Percentiles rank a stretch among this genome's conserved stretches.
phyloP scores from a whole-genome alignment of 768 basidiomycete species.

The Mycena indigotica region DNA sequence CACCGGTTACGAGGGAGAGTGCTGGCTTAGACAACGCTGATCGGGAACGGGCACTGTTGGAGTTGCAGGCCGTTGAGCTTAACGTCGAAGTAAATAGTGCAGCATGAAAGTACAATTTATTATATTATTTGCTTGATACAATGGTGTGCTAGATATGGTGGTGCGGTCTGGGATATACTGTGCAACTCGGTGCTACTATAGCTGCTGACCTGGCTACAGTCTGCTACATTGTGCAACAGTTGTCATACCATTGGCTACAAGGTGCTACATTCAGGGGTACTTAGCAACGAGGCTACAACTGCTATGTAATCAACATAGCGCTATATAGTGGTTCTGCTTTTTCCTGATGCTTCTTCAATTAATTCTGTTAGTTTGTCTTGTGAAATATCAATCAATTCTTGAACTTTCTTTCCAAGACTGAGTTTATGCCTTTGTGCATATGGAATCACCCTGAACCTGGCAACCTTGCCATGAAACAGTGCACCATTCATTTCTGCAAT shows the following conservation, averaged over 20 bases:
- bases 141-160: too few relatives aligned
- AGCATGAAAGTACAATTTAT: not conserved
- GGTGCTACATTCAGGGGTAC: slow-evolving; percentile 14
- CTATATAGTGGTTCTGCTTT: slow-evolving; percentile 15
- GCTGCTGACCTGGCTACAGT: not conserved
- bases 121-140: not conserved
- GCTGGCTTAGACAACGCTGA: not conserved
- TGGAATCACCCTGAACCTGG: slow-evolving; percentile 11
- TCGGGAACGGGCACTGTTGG: slow-evolving; percentile 2
- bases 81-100: not conserved
- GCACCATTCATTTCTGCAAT: slow-evolving; percentile 3
- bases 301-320: slow-evolving; percentile 22
- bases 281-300: slow-evolving; percentile 7
- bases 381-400: slow-evolving; percentile 10
- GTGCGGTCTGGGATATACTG: not conserved
- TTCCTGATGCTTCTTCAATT: slow-evolving; percentile 4
- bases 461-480: not conserved
- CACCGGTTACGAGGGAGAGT: not conserved
- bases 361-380: not conserved
- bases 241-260: not conserved
- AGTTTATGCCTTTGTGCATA: not conserved
- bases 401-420: not conserved
- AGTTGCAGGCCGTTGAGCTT: slow-evolving; percentile 4
- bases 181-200: not conserved
- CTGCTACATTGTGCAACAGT: not conserved